Evolutionary conservation across 2,329 filamentous ascomycete species (phyloP), one percentile per base, ranked within the genome.

Genomic region (Colletotrichum sp.): DNA sequence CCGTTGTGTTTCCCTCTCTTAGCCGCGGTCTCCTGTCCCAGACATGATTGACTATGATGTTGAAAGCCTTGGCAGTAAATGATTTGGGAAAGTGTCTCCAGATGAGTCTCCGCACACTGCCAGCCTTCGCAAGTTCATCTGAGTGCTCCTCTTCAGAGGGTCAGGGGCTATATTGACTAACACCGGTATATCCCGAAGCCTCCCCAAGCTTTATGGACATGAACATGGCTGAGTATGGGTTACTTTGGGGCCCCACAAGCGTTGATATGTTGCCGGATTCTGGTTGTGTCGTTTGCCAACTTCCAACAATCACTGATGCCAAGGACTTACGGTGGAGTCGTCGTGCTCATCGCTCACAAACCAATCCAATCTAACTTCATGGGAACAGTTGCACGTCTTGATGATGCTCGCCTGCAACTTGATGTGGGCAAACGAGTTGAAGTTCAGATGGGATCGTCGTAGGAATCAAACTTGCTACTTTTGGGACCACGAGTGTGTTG

Each of bases 251-350:
- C 44, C 12, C 44, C 44, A 22, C 18, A 22, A 52, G n/a, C 8
- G 44, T 52, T 52, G 10, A 22, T 52, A 1, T 22, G 44, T 52
- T 52, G 44, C 44, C 44, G 22, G n/a, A 22, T 22, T 16, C 13
- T 4, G 44, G 10, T 22, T 2, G 44, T 48, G 44, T 48, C n/a
- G 2, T 4, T 4, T 22, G 44, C n/a, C 10, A 12, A 52, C n/a
- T 52, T 3, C 10, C 3, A 52, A 1, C n/a, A 7, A 22, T 5
- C 10, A 22, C 0, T 22, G 18, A 48, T 48, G 44, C 44, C 10
- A 4, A 2, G n/a, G 3, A 48, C 1, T 13, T 6, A 48, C 1
- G 10, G n/a, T 7, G 44, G 18, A n/a, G 7, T 22, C 10, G 2
- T 22, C 1, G 10, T 48, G 10, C n/a, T 1, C 6, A n/a, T 8